Evolutionary conservation across 2,329 filamentous ascomycete species (phyloP).

Genomic region (Aureobasidium uvarum): DNA sequence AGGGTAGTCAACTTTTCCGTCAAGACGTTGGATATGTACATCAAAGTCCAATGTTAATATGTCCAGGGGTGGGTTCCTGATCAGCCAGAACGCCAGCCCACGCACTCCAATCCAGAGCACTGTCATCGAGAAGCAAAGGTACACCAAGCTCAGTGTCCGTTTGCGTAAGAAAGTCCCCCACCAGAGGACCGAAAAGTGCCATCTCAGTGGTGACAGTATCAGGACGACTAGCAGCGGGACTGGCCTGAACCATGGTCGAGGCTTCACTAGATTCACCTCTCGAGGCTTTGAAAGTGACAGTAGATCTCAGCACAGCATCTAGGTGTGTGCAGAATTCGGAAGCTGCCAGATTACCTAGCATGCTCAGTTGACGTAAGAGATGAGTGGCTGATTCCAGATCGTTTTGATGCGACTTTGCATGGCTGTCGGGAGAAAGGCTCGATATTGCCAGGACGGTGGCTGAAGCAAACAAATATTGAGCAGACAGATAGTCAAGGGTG

Average conservation of each 20-base stretch:
- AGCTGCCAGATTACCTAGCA: slow-evolving; percentile 45
- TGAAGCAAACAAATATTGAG: slow-evolving; percentile 51
- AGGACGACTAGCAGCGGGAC: not conserved
- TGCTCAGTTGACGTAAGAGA: slow-evolving; percentile 43
- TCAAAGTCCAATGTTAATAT: slow-evolving; percentile 19
- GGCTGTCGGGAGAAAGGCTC: slow-evolving; percentile 39
- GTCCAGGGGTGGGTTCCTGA: slow-evolving; percentile 21
- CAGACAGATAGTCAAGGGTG: slow-evolving; percentile 50
- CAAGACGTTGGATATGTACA: not conserved
- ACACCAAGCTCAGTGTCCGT: slow-evolving; percentile 23
- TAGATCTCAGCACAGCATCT: slow-evolving; percentile 34
- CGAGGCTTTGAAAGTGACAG: slow-evolving; percentile 2
- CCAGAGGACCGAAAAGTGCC: slow-evolving; percentile 19
- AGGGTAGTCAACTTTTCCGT: not conserved
- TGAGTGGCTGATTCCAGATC: slow-evolving; percentile 43
- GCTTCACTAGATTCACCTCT: slow-evolving; percentile 11
- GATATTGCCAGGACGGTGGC: slow-evolving; percentile 49
- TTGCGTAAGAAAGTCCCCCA: slow-evolving; percentile 25
- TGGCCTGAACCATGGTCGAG: not conserved
- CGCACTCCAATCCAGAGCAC: slow-evolving; percentile 20
- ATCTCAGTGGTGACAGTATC: slow-evolving; percentile 22
- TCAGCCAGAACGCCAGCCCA: slow-evolving; percentile 21
- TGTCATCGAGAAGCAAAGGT: slow-evolving; percentile 22
- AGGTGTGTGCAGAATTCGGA: slow-evolving; percentile 46
- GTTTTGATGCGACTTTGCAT: slow-evolving; percentile 41